These are phyloP conservation scores for Botrytis sinoallii DNA, from an alignment of 2,329 filamentous ascomycete species.

Conservation along the genomic window DNA sequence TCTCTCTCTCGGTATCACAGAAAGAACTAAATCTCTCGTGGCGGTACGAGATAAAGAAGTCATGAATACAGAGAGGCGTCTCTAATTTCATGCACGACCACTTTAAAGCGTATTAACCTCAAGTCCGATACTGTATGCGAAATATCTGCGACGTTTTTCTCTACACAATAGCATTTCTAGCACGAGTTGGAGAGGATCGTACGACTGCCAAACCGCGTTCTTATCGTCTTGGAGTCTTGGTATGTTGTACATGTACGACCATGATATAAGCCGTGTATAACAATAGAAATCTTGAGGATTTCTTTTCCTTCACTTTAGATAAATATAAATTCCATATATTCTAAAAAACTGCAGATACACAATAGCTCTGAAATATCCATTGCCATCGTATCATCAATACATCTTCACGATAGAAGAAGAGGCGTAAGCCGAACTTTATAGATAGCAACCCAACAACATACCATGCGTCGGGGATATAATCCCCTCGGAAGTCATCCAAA, in stretches of 20 bases:
- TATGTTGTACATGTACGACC: background rate
- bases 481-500: background rate
- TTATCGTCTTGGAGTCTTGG: background rate
- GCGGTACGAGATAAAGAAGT: background rate
- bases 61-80: background rate
- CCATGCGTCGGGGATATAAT: background rate
- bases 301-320: background rate
- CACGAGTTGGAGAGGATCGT: background rate
- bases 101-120: too few species aligned
- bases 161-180: background rate
- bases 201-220: background rate
- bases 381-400: background rate
- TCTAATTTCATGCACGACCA: background rate
- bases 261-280: background rate
- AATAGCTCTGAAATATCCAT: background rate
- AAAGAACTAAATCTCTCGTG: background rate
- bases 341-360: too few species aligned
- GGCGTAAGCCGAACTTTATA: background rate
- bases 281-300: background rate
- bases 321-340: accelerated
- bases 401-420: background rate
- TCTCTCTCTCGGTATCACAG: background rate
- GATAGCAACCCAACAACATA: background rate
- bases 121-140: background rate
- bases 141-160: background rate